These are phyloP conservation scores for Fusarium caatingaense DNA, from an alignment of 2,329 filamentous ascomycete species.

Conservation along the genomic window DNA sequence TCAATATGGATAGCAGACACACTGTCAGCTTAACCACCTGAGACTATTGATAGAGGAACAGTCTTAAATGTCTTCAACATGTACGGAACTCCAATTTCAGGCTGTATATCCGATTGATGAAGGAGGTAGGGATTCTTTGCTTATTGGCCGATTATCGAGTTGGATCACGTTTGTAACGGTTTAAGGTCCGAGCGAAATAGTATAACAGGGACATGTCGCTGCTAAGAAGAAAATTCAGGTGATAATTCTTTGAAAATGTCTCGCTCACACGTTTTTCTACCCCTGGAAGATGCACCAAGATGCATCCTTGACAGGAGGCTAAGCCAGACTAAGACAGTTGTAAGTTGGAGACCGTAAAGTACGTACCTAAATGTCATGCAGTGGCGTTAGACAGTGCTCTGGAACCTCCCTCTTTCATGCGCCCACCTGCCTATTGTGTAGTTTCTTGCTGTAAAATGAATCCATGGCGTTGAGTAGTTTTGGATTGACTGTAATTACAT, in stretches of 20 bases:
- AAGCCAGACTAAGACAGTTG: background rate
- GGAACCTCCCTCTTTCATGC: conserved; percentile 5
- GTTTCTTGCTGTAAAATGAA: conserved; percentile 2
- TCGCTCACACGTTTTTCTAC: conserved; percentile 8
- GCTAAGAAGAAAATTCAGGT: background rate
- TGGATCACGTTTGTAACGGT: conserved; percentile 11
- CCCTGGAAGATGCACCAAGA: conserved; percentile 6
- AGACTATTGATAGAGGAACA: background rate
- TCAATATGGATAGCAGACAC: background rate
- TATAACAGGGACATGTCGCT: background rate
- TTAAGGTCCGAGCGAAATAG: conserved; percentile 15
- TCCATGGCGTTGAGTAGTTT: conserved; percentile 1
- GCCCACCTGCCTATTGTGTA: conserved; percentile 29
- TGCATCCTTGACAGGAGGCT: conserved; percentile 11
- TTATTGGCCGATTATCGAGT: conserved; percentile 6
- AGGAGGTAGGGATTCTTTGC: background rate
- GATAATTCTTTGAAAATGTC: background rate
- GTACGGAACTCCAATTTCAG: conserved; percentile 58
- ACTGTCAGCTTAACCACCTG: background rate
- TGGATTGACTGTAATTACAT: background rate
- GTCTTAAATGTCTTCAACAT: conserved; percentile 51
- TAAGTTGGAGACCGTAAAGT: background rate
- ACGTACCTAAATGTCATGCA: conserved; percentile 12
- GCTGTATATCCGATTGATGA: background rate
- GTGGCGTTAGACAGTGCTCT: conserved; percentile 21